A percentile compares a stretch with the other conserved stretches of the same genome.
phyloP scores from a whole-genome alignment of 108 stramenopile species.

The Conticribra guillardii region DNA sequence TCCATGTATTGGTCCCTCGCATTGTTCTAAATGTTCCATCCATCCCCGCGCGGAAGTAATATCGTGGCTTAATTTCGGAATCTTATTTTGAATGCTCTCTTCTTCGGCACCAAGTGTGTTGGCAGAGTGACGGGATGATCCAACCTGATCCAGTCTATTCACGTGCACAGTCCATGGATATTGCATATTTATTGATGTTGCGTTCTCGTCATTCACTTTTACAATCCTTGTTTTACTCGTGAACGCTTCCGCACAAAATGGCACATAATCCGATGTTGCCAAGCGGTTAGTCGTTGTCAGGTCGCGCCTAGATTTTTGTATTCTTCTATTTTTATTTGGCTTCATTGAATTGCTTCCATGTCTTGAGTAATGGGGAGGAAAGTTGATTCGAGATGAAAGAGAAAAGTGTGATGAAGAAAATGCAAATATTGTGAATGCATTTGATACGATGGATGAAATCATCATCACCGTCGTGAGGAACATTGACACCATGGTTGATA shows the following conservation, averaged over 20 bases:
- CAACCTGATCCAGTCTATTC: conserved; percentile 17
- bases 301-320: no score
- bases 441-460: no score
- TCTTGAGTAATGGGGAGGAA: no score
- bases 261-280: background rate
- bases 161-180: background rate
- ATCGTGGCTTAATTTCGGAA: conserved; percentile 15
- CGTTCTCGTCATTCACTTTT: background rate
- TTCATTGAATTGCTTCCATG: background rate
- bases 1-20: conserved; percentile 37
- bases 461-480: no score
- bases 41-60: conserved; percentile 69
- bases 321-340: background rate
- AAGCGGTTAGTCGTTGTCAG: no score
- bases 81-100: background rate
- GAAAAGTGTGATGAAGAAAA: background rate
- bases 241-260: conserved; percentile 43
- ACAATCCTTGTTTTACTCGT: background rate
- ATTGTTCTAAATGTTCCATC: conserved; percentile 69
- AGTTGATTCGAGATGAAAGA: no score
- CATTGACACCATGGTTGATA: no score
- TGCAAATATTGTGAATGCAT: background rate
- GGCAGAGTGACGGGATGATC: no score
- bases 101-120: background rate
- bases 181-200: background rate